Conservation (phyloP, 768 basidiomycete genomes). For the Pleurotus djamor region DNA sequence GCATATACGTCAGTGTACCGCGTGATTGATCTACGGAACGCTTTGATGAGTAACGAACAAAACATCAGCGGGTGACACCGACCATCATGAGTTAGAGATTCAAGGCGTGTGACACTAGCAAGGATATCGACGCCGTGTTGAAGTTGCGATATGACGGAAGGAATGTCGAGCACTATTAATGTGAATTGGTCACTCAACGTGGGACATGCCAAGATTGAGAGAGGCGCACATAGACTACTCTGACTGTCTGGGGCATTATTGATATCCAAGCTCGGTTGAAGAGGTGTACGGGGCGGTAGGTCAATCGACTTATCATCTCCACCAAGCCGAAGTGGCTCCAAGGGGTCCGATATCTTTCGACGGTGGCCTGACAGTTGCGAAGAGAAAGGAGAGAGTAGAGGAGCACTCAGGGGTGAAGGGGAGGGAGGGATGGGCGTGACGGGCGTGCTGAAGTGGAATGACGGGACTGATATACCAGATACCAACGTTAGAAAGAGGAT, state of each 20-base stretch:
- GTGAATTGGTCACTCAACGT: not conserved
- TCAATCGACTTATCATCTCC: not conserved
- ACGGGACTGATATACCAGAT: not conserved
- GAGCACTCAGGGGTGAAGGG: not conserved
- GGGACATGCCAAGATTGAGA: not conserved
- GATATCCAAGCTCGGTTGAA: not conserved
- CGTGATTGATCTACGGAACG: not conserved
- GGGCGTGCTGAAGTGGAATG: not conserved
- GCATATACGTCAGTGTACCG: not conserved
- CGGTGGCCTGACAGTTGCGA: not conserved
- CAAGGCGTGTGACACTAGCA: not conserved
- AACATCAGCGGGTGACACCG: not conserved
- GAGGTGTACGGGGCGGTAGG: not conserved
- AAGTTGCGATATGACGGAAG: not conserved
- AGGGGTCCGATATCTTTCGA: not conserved
- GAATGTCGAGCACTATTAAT: not conserved
- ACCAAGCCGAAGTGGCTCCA: not conserved
- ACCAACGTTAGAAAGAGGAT: not conserved
- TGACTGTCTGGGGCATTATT: not conserved
- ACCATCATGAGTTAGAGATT: conserved; percentile 2
- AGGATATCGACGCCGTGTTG: not conserved
- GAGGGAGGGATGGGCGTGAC: not conserved
- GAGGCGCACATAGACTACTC: too few relatives aligned
- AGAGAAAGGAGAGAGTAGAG: not conserved
- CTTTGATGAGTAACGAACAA: not conserved